phyloP scores from a whole-genome alignment of 257 asterid species.

The Solanum virginianum region DNA sequence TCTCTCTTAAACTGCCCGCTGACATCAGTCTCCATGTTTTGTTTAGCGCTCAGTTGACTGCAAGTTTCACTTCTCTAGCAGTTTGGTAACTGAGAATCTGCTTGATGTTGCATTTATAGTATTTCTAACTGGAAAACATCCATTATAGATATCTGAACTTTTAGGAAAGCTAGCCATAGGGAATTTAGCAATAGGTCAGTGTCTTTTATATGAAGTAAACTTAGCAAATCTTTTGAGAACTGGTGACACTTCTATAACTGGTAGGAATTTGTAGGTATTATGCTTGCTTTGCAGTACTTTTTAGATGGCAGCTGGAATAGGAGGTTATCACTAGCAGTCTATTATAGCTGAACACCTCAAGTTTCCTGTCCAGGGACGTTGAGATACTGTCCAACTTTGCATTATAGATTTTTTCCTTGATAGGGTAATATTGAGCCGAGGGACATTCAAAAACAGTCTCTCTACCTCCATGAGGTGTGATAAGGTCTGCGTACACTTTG shows the following conservation, averaged over 20 bases:
- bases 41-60: background rate
- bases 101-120: background rate
- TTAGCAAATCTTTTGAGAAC: background rate
- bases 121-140: background rate
- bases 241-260: background rate
- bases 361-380: background rate
- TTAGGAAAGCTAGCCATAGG: background rate
- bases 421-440: background rate
- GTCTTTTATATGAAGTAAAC: background rate
- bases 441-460: too few relatives aligned
- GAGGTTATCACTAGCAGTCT: background rate
- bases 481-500: too few relatives aligned
- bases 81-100: background rate
- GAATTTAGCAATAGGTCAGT: background rate
- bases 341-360: background rate
- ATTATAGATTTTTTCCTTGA: background rate
- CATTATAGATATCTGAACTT: background rate
- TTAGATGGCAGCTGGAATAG: background rate
- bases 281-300: background rate
- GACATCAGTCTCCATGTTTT: background rate
- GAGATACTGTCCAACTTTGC: background rate
- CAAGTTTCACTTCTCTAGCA: background rate
- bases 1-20: background rate
- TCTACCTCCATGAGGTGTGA: too few relatives aligned
- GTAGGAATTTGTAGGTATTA: background rate